Base-by-base conservation (phyloP, 2,329 filamentous ascomycete species). In the Monosporascus sp. region DNA sequence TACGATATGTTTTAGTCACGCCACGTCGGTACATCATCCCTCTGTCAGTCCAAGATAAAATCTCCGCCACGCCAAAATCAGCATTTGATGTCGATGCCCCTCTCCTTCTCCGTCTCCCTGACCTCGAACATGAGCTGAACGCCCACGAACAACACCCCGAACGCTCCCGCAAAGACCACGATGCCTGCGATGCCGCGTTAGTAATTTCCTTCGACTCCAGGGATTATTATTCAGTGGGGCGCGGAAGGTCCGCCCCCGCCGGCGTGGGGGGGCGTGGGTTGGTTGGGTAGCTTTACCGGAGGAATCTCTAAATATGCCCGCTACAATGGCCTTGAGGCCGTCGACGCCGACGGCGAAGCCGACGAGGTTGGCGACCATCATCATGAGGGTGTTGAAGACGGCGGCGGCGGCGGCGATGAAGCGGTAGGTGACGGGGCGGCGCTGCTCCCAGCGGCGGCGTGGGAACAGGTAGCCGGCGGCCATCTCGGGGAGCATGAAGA, bases 121-220 rank as follows among this genome's bases (percentile, higher is more conserved):
- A 95, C 81, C 75, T 99, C 94, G 74, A 97, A 97, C 94, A 99
- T 99, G 65, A 97, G 75, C 73, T 97, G 93, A 42, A 88, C 82
- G 25, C 88, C 92, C 1, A 92, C 84, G 67, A 96, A 99, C 8
- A 97, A 71, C 44, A 82, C 84, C n/a, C 70, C 72, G 64, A 84
- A 93, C 3, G 90, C 88, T 3, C 77, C 77, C 11, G 84, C 65
- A 45, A 97, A 71, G 68, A 96, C 99, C 2, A 82, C 67, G 9
- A 88, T 65, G 0, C 94, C 93, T 78, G 11, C 31, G 9, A 47
- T 45, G 31, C 1, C 20, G 34, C 1, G 18, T 57, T 47, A 37
- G 24, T 3, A 31, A 41, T 55, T 51, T 52, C 49, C 14, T 34
- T 17, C 3, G 20, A 9, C 9, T 36, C 18, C 14, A 57, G 59